Conservation (phyloP, 148 eudicot genomes). For the Arbutus unedo region DNA sequence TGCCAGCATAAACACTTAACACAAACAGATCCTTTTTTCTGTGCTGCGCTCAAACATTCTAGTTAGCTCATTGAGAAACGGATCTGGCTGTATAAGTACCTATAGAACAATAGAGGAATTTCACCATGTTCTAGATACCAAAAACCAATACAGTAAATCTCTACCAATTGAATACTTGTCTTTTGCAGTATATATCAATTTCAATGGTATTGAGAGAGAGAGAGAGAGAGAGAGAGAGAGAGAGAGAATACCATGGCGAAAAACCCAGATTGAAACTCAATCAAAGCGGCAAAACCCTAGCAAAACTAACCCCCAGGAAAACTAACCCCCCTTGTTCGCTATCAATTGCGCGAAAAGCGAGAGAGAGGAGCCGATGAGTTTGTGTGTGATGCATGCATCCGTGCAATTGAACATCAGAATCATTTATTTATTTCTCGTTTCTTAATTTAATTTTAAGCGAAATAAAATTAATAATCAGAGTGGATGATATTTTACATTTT, state of each 20-base stretch:
- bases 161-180: too few relatives aligned
- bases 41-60: constrained; percentile 80
- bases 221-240: background rate
- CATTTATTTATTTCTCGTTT: too few relatives aligned
- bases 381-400: too few relatives aligned
- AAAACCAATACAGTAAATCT: background rate
- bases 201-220: too few relatives aligned
- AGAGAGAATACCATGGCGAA: background rate
- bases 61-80: constrained; percentile 79
- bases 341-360: background rate
- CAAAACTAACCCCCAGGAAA: background rate
- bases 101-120: constrained; percentile 23
- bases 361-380: background rate
- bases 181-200: too few relatives aligned
- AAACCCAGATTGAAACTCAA: background rate
- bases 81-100: constrained; percentile 71
- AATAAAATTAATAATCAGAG: too few relatives aligned
- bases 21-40: constrained; percentile 82
- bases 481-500: too few relatives aligned
- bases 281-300: background rate
- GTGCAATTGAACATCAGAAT: too few relatives aligned
- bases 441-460: too few relatives aligned
- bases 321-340: background rate
- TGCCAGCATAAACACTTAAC: constrained; percentile 29
- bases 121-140: background rate